A percentile compares a stretch with the other conserved stretches of the same genome.
Evolutionary conservation across 2,329 filamentous ascomycete species (phyloP).

Genomic region (Metarhizium brunneum): DNA sequence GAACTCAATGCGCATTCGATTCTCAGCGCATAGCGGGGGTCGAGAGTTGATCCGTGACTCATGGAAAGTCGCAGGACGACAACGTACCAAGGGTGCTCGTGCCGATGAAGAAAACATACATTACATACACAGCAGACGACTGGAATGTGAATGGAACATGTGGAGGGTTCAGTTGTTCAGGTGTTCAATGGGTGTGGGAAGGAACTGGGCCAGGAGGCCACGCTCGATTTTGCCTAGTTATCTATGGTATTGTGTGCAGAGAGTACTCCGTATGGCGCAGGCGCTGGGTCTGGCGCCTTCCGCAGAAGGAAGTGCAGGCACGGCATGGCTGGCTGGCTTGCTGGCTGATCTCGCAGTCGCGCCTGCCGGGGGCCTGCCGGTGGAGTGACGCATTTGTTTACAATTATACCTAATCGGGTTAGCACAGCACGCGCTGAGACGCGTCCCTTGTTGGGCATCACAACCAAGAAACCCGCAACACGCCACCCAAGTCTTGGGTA

Average conservation of each 20-base stretch:
- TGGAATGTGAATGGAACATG: constrained; percentile 8
- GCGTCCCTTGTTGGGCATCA: constrained; percentile 19
- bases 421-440: constrained; percentile 23
- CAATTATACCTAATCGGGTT: constrained; percentile 18
- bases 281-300: too few relatives aligned
- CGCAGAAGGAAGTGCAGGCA: too few relatives aligned
- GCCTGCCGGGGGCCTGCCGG: constrained; percentile 9
- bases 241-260: too few relatives aligned
- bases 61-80: background rate
- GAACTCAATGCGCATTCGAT: constrained; percentile 1
- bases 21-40: constrained; percentile 4
- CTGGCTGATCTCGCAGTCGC: constrained; percentile 6
- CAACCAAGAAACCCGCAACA: background rate
- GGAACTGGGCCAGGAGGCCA: background rate
- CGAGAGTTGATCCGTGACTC: background rate
- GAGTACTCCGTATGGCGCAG: too few relatives aligned
- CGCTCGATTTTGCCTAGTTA: constrained; percentile 7
- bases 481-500: background rate
- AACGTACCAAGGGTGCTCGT: constrained; percentile 1
- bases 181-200: constrained; percentile 6
- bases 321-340: background rate
- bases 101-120: background rate
- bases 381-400: constrained; percentile 29
- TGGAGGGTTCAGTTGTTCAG: background rate
- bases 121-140: background rate